Percentiles rank a stretch among this genome's conserved stretches.
These are phyloP conservation scores for Boletus reticuloceps DNA, from an alignment of 768 basidiomycete species.

Conservation along the genomic window DNA sequence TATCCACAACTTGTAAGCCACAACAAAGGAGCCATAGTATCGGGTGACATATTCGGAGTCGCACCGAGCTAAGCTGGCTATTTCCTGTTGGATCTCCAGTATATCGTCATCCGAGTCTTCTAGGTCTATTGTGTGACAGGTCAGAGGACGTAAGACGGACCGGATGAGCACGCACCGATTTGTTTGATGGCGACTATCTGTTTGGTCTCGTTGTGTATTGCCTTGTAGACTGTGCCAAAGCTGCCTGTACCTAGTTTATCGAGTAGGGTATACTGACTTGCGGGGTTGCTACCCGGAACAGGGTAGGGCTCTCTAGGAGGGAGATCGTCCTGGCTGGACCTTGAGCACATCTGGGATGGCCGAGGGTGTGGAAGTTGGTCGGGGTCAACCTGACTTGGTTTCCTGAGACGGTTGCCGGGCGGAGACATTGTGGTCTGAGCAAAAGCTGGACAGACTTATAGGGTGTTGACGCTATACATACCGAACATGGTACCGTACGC, in stretches of 20 bases:
- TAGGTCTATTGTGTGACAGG: constrained; percentile 56
- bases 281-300: constrained; percentile 74
- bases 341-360: constrained; percentile 50
- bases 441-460: constrained; percentile 3
- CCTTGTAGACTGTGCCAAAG: constrained; percentile 97
- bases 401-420: constrained; percentile 36
- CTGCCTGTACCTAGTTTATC: constrained; percentile 98
- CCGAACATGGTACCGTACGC: constrained; percentile 15
- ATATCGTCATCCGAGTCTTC: constrained; percentile 99
- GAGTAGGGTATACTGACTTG: constrained; percentile 86
- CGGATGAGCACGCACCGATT: constrained; percentile 63
- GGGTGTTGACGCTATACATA: constrained; percentile 4
- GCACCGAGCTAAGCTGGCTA: constrained; percentile 92
- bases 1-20: constrained; percentile 98
- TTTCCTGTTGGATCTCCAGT: constrained; percentile 97
- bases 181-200: constrained; percentile 98
- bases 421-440: constrained; percentile 43
- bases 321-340: constrained; percentile 35
- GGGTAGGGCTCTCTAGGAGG: constrained; percentile 57
- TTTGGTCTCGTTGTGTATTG: constrained; percentile 89
- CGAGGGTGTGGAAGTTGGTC: constrained; percentile 19
- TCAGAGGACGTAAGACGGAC: constrained; percentile 1
- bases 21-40: constrained; percentile 96
- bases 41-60: constrained; percentile 96
- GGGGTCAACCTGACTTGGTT: constrained; percentile 38